Base-by-base conservation (phyloP, 768 basidiomycete species). In the Amanita thiersii region DNA sequence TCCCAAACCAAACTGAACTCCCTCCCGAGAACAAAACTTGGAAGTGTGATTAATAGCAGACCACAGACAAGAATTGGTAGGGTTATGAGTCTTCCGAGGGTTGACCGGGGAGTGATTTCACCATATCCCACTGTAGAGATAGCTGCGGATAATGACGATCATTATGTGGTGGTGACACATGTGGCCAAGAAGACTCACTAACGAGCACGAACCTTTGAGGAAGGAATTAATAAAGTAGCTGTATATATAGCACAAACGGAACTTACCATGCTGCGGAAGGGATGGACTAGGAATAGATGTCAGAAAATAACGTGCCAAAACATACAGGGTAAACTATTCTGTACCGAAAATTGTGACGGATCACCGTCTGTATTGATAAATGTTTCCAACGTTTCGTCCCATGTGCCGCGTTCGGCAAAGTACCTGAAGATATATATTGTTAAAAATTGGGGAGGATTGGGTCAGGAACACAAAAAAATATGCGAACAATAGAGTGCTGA, bases 1-100 rank as follows among this genome's bases (percentile, higher is more conserved):
- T 92, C 88, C 85, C 90, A 96, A 1, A 92, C 86, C 9, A 81
- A 65, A 45, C 87, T 88, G 57, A 96, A 96, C 56, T 96, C 90
- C 26, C 90, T 66, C 0, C 91, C 91, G 10, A 96, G 76, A 1
- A 96, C 91, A 54, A 96, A 94, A 52, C 80, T 85, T 5, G 91
- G 91, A 3, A 94, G 70, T 0, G 91, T 92, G 54, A 96, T 91
- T 30, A 93, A 70, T 0, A 96, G 70, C 7, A 94, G 69, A 2
- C 91, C 91, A 50, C 88, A 93, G 9, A 88, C 72, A 36, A 96
- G 77, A 14, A 96, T 72, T 0, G 91, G 91, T 1, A 93, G 64
- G 0, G 91, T 90, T 50, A 94, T 67, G 25, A 93, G 65, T 2
- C 88, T 80, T 0, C 91, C 91, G n/a, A 93, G 68, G 58, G 85